A percentile compares a stretch with the other conserved stretches of the same genome.
These are phyloP conservation scores for Aureococcus anophagefferens DNA, from an alignment of 108 stramenopile genomes.

Conservation along the genomic window DNA sequence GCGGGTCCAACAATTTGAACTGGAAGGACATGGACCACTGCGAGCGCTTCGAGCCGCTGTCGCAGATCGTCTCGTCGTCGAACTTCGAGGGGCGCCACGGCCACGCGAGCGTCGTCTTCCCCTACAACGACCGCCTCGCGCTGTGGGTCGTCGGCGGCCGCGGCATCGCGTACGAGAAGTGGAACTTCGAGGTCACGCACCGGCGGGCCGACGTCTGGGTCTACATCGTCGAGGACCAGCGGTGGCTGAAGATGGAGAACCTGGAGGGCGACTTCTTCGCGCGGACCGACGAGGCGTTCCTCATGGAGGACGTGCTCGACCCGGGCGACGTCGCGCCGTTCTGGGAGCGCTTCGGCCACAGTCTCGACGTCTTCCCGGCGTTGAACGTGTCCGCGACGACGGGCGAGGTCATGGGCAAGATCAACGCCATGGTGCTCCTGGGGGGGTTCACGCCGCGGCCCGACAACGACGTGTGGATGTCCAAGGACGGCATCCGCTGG, in stretches of 20 bases:
- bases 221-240: slow-evolving; percentile 22
- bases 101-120: slow-evolving; percentile 39
- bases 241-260: slow-evolving; percentile 36
- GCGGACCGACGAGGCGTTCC: neutral
- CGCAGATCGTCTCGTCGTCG: no score
- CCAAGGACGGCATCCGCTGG: slow-evolving; percentile 55
- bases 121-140: slow-evolving; percentile 20
- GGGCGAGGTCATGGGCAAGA: no score
- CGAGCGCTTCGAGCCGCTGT: no score
- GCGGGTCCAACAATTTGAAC: no score
- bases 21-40: no score
- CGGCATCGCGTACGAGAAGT: slow-evolving; percentile 9
- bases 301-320: slow-evolving; percentile 20
- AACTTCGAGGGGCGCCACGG: slow-evolving; percentile 36
- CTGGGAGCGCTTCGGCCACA: slow-evolving; percentile 59
- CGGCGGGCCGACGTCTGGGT: slow-evolving; percentile 34
- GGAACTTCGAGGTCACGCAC: slow-evolving; percentile 28
- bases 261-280: slow-evolving; percentile 30
- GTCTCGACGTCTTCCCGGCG: slow-evolving; percentile 48
- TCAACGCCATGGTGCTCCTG: slow-evolving; percentile 51
- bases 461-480: slow-evolving; percentile 62
- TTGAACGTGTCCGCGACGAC: no score
- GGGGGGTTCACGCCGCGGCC: slow-evolving; percentile 58
- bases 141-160: neutral
- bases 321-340: slow-evolving; percentile 52